These are phyloP conservation scores for Thraustochytrium sp. DNA, from an alignment of 352 stramenopile species.

Conservation along the genomic window DNA sequence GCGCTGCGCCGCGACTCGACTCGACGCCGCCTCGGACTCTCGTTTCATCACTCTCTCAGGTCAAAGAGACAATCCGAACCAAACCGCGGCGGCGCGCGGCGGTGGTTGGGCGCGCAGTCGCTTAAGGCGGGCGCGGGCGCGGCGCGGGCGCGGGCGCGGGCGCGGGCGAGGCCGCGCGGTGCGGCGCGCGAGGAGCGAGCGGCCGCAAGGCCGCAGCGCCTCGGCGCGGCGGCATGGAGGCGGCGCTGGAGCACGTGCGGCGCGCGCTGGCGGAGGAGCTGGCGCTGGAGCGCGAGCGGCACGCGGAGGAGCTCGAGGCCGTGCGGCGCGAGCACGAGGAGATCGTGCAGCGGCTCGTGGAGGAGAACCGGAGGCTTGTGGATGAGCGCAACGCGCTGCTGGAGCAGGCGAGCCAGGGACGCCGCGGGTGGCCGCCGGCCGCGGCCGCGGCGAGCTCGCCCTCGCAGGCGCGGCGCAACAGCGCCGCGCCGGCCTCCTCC, in stretches of 20 bases:
- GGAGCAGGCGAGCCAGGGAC: neutral
- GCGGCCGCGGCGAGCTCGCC: neutral
- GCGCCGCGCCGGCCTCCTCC: neutral
- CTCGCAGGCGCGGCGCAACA: neutral
- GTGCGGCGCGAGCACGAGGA: neutral
- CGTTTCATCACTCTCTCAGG: too few species aligned
- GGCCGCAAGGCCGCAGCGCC: too few species aligned
- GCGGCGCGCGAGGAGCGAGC: neutral
- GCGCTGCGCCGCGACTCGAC: too few species aligned
- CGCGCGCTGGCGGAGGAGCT: neutral
- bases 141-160: too few species aligned
- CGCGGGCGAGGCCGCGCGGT: too few species aligned
- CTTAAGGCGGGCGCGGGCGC: too few species aligned
- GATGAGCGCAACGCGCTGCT: neutral
- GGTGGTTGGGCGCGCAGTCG: too few species aligned
- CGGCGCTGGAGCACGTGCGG: neutral
- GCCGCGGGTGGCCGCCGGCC: neutral
- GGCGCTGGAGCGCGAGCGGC: neutral
- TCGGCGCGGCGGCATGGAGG: neutral
- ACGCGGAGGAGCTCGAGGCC: neutral
- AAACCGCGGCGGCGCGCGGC: too few species aligned
- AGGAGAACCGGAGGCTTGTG: neutral
- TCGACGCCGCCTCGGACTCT: too few species aligned
- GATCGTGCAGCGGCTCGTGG: neutral
- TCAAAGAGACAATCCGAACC: too few species aligned